Evolutionary conservation across 331 rosid species (phyloP).

Genomic region (Phaseolus coccineus): DNA sequence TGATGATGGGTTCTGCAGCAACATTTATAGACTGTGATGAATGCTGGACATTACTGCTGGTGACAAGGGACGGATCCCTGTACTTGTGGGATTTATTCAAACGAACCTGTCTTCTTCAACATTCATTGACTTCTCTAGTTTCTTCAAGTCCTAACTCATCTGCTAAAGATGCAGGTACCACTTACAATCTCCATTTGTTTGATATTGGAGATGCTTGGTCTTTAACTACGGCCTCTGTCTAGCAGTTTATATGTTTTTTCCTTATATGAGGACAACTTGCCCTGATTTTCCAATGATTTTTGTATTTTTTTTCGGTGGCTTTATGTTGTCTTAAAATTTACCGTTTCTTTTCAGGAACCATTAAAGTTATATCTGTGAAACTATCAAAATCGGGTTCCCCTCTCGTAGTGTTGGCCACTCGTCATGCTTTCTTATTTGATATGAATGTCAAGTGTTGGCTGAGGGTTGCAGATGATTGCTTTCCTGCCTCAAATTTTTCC

Average conservation of each 20-base stretch:
- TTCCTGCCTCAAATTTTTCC: constrained; percentile 96
- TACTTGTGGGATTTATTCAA: constrained; percentile 89
- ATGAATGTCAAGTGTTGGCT: constrained; percentile 95
- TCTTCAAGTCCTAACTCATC: constrained; percentile 66
- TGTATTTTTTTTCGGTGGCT: not conserved
- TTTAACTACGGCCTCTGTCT: not conserved
- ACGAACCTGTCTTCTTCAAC: constrained; percentile 78
- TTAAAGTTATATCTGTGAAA: constrained; percentile 94
- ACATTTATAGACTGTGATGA: constrained; percentile 96
- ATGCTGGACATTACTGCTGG: constrained; percentile 90
- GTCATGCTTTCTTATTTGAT: constrained; percentile 97
- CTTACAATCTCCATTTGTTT: constrained; percentile 26
- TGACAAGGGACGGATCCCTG: constrained; percentile 86
- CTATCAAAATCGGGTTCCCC: constrained; percentile 92
- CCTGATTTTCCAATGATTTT: constrained; percentile 23
- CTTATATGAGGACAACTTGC: constrained; percentile 1
- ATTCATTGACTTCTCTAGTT: constrained; percentile 80
- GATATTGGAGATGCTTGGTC: constrained; percentile 30
- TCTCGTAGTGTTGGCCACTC: constrained; percentile 93
- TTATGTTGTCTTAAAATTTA: constrained; percentile 17
- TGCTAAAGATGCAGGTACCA: constrained; percentile 77
- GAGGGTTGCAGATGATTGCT: constrained; percentile 98
- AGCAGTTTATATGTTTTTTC: constrained; percentile 16
- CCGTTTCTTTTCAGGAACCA: constrained; percentile 62
- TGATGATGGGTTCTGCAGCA: constrained; percentile 96